Conservation (phyloP, 257 asterid genomes). For the Jasminum sambac region DNA sequence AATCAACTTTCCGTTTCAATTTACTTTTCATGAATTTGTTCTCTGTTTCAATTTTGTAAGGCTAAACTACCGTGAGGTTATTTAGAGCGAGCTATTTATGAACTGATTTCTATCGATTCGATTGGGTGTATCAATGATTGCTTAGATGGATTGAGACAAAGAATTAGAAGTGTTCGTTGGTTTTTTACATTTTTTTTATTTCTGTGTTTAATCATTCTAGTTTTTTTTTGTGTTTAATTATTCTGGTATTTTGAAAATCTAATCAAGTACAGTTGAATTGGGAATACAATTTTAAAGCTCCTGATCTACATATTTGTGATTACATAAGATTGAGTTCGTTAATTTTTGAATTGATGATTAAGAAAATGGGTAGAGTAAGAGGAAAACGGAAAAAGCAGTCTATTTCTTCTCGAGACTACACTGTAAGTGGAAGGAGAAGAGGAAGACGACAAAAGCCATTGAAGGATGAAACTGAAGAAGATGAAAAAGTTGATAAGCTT, state of each 20-base stretch:
- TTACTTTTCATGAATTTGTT: too few relatives aligned
- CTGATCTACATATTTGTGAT: constrained; percentile 6
- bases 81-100: constrained; percentile 10
- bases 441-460: constrained; percentile 71
- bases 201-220: neutral
- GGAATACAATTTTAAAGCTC: constrained; percentile 4
- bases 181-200: constrained; percentile 7
- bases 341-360: constrained; percentile 25
- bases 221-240: too few relatives aligned
- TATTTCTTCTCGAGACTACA: constrained; percentile 42
- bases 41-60: too few relatives aligned
- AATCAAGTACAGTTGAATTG: constrained; percentile 6
- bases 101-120: constrained; percentile 14
- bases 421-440: constrained; percentile 65
- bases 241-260: neutral
- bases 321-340: constrained; percentile 38
- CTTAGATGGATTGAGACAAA: neutral
- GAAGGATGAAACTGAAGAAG: constrained; percentile 55
- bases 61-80: constrained; percentile 14
- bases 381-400: constrained; percentile 74
- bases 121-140: constrained; percentile 1
- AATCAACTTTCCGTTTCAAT: too few relatives aligned
- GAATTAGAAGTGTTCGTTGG: neutral
- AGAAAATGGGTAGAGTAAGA: constrained; percentile 73
- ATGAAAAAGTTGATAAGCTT: constrained; percentile 45